A percentile compares a stretch with the other conserved stretches of the same genome.
These are phyloP conservation scores for Leccinum broughii DNA, from an alignment of 768 basidiomycete genomes.

Conservation along the genomic window DNA sequence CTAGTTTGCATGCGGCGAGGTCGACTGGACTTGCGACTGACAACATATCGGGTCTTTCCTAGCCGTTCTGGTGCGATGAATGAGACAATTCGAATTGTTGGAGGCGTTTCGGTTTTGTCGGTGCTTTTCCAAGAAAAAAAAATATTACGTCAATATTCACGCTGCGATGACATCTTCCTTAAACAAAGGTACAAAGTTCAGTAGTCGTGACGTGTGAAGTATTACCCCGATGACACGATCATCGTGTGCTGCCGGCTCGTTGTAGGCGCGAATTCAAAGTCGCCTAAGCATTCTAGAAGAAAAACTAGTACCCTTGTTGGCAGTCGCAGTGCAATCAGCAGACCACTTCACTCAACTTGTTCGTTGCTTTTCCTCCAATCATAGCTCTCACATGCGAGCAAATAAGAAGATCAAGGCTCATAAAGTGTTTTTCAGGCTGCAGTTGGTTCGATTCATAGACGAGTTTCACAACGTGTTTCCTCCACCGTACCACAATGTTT, in stretches of 20 bases:
- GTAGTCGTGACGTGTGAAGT: background rate
- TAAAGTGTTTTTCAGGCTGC: too few species aligned
- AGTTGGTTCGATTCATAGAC: background rate
- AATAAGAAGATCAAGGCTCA: too few species aligned
- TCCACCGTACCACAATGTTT: background rate
- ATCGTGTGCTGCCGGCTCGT: too few species aligned
- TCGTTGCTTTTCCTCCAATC: too few species aligned
- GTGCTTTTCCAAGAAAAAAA: background rate
- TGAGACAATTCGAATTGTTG: background rate
- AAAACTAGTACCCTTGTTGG: too few species aligned
- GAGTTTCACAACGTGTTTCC: background rate
- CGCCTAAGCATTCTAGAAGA: too few species aligned
- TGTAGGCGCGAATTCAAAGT: too few species aligned
- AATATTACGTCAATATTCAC: background rate
- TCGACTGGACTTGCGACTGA: constrained; percentile 14
- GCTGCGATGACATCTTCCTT: background rate
- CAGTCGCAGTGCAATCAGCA: too few species aligned
- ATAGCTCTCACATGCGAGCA: too few species aligned
- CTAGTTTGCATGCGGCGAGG: background rate
- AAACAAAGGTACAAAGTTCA: background rate
- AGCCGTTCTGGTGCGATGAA: background rate
- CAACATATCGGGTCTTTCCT: constrained; percentile 14
- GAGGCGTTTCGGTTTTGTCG: background rate
- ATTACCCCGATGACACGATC: too few species aligned
- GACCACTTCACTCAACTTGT: too few species aligned